A percentile compares a stretch with the other conserved stretches of the same genome.
phyloP scores from a whole-genome alignment of 2,329 filamentous ascomycete species.

The Monosporascus sp. region DNA sequence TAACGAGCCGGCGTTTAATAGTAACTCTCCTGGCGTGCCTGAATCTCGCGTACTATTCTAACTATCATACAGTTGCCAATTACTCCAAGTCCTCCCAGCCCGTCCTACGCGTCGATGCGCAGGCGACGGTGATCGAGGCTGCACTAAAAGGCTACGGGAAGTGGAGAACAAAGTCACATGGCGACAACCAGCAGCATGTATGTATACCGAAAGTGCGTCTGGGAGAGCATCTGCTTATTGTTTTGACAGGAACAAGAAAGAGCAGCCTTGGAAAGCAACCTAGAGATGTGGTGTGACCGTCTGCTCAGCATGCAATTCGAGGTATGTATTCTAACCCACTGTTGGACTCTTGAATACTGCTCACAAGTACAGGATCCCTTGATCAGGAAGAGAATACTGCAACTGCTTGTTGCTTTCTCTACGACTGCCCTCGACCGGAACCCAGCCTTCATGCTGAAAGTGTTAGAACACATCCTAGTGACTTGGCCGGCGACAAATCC shows the following conservation, averaged over 20 bases:
- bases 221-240: constrained; percentile 13
- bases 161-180: constrained; percentile 48
- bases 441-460: constrained; percentile 76
- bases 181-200: constrained; percentile 15
- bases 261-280: constrained; percentile 53
- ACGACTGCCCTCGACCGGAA: constrained; percentile 74
- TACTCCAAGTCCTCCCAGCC: constrained; percentile 67
- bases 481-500: constrained; percentile 71
- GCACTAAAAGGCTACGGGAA: constrained; percentile 84
- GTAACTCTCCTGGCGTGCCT: constrained; percentile 34
- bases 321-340: constrained; percentile 24
- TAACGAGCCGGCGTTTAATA: constrained; percentile 60
- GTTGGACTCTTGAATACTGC: not conserved
- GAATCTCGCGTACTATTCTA: constrained; percentile 8
- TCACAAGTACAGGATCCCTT: constrained; percentile 60
- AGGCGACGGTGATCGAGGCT: constrained; percentile 84
- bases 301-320: constrained; percentile 68
- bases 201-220: not conserved
- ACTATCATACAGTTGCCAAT: constrained; percentile 37
- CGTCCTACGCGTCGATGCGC: constrained; percentile 78
- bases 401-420: constrained; percentile 79
- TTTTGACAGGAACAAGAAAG: constrained; percentile 42
- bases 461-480: constrained; percentile 85
- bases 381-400: constrained; percentile 74
- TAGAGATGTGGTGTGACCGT: constrained; percentile 68